Evolutionary conservation across 2,329 filamentous ascomycete species (phyloP).

Genomic region (Canariomyces notabilis): DNA sequence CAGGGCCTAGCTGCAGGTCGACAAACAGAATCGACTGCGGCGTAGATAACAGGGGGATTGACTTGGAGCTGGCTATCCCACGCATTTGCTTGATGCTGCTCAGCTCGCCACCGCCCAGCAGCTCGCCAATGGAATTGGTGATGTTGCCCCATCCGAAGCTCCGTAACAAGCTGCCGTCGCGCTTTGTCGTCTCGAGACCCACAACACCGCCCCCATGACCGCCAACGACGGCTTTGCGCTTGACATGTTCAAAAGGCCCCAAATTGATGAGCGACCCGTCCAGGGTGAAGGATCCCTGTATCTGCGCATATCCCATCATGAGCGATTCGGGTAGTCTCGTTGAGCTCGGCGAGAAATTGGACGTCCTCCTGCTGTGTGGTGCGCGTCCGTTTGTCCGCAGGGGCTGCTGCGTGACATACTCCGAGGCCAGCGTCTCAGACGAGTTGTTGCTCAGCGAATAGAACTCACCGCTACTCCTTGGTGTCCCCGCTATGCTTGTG

Average conservation of each 20-base stretch:
- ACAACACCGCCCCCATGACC: conserved; percentile 84
- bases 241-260: conserved; percentile 88
- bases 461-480: conserved; percentile 88
- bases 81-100: conserved; percentile 96
- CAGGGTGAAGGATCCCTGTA: conserved; percentile 85
- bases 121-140: conserved; percentile 78
- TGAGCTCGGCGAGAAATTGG: conserved; percentile 40
- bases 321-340: conserved; percentile 64
- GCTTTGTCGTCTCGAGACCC: conserved; percentile 68
- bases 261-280: conserved; percentile 90
- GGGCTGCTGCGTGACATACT: conserved; percentile 62
- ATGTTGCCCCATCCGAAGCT: conserved; percentile 84
- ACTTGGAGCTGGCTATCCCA: conserved; percentile 75
- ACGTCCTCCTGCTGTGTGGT: conserved; percentile 43
- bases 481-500: conserved; percentile 72
- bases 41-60: conserved; percentile 86
- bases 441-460: conserved; percentile 95
- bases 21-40: conserved; percentile 96
- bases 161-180: conserved; percentile 73
- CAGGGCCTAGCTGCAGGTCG: conserved; percentile 78
- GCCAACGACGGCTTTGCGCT: conserved; percentile 85
- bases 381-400: conserved; percentile 35
- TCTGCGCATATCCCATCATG: conserved; percentile 97
- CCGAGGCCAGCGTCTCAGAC: conserved; percentile 85
- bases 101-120: conserved; percentile 80